Evolutionary conservation across 352 stramenopile species (phyloP), one percentile per base, ranked within the genome.

Genomic region (Phytophthora niederhauseri): DNA sequence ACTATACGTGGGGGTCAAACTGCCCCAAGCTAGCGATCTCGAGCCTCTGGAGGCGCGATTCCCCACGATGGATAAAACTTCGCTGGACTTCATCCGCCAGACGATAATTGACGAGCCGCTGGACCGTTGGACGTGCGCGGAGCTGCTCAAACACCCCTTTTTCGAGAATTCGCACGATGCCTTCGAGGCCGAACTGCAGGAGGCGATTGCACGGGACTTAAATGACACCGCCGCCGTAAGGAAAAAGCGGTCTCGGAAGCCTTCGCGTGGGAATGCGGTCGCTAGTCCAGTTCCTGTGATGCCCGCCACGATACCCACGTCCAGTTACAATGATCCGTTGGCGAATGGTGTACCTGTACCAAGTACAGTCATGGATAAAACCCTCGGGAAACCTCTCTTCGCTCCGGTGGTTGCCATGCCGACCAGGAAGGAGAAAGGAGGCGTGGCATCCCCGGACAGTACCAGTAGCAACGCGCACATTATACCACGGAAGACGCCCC

Each of bases 71-170:
- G 81, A 93, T 62, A 89, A 84, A 53, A 34, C 68, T 12, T 78
- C 80, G 34, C 70, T 95, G 28, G 87, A 95, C 59, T 85, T 95
- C 28, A 64, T 95, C 3, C 72, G 75, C 19, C 83, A 91, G 64
- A 93, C 87, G 17, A 90, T 95, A 51, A 73, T 88, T 15, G 84
- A 92, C 50, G 87, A 95, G 62, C 85, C 87, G 31, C 70, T 95
- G 0, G 85, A 95, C 43, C 81, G 87, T 6, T 95, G 87, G 87
- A 95, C 87, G 12, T 95, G 87, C 54, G 74, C 75, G 0, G 85
- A 95, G 66, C 56, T 95, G 30, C 77, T 95, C 15, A 78, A 87
- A 38, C 87, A 95, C 48, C 81, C 87, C 24, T 91, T 89, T 49
- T 92, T 95, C 43, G 84, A 84, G 9, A 81, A 84, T 51, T 72